These are phyloP conservation scores for Xylaria sp. DNA, from an alignment of 2,329 filamentous ascomycete species.

Conservation along the genomic window DNA sequence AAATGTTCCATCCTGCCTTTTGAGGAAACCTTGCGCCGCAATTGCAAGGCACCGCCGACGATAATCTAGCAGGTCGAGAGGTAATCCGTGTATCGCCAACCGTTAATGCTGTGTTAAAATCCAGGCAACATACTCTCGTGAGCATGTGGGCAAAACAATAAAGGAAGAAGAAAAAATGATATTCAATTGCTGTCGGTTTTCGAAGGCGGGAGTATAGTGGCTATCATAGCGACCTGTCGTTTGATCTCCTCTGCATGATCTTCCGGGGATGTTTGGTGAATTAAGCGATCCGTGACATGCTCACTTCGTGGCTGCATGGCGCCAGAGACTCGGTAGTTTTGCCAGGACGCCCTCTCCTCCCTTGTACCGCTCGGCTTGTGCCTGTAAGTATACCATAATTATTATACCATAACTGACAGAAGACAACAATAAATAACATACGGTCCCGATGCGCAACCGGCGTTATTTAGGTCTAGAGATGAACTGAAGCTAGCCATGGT, in stretches of 20 bases:
- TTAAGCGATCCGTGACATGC: conserved; percentile 14
- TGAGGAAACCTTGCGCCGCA: too few species aligned
- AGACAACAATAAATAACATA: conserved; percentile 14
- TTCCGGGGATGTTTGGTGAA: neutral
- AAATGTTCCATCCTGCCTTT: neutral
- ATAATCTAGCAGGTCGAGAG: too few species aligned
- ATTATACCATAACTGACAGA: neutral
- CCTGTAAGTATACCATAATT: conserved; percentile 24
- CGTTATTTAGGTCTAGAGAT: conserved; percentile 17
- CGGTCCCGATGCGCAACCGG: conserved; percentile 22
- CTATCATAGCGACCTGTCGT: neutral
- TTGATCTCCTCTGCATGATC: conserved; percentile 9
- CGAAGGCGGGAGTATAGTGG: neutral
- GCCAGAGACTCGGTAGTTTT: conserved; percentile 7
- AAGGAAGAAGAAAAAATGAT: too few species aligned
- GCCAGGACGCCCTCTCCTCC: conserved; percentile 20
- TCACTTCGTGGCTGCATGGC: conserved; percentile 12
- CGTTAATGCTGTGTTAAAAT: too few species aligned
- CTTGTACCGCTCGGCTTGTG: conserved; percentile 15
- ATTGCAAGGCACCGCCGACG: too few species aligned
- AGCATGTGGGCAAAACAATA: too few species aligned
- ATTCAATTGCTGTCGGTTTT: neutral
- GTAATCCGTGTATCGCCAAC: too few species aligned
- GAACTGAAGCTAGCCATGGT: conserved; percentile 16
- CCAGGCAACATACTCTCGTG: too few species aligned